Evolutionary conservation across 2,329 filamentous ascomycete genomes (phyloP).

Genomic region (Fusarium sp.): DNA sequence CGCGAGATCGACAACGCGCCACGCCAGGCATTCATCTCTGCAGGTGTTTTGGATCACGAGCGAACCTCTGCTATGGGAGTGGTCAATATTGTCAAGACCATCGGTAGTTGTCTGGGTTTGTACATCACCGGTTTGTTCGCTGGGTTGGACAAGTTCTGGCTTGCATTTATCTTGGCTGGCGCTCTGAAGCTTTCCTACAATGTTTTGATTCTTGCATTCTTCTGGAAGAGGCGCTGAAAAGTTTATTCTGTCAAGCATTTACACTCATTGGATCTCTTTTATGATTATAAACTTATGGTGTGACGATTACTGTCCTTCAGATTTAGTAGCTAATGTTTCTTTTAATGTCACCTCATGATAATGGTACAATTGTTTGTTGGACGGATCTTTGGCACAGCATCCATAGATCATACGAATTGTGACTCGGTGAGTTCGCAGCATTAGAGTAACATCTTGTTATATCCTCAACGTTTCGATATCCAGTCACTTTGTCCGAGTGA

Average conservation of each 20-base stretch:
- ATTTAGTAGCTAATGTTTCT: no score
- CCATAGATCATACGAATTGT: no score
- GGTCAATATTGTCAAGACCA: conserved; percentile 44
- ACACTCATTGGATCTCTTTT: neutral
- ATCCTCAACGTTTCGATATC: no score
- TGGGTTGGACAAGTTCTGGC: conserved; percentile 39
- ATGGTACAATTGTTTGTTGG: no score
- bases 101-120: conserved; percentile 40
- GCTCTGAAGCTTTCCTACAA: conserved; percentile 38
- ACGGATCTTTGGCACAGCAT: no score
- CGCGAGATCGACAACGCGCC: conserved; percentile 43
- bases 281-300: neutral
- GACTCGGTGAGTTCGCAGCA: no score
- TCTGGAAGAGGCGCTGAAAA: conserved; percentile 40
- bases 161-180: conserved; percentile 42
- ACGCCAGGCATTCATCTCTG: conserved; percentile 40
- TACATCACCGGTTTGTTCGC: conserved; percentile 41
- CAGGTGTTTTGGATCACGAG: conserved; percentile 38
- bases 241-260: neutral
- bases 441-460: no score
- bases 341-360: no score
- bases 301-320: neutral
- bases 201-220: conserved; percentile 41
- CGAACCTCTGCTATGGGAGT: conserved; percentile 45
- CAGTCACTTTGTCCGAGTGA: no score